Conservation (phyloP, 371 early-diverging fungal genomes). For the Mucor irregularis region DNA sequence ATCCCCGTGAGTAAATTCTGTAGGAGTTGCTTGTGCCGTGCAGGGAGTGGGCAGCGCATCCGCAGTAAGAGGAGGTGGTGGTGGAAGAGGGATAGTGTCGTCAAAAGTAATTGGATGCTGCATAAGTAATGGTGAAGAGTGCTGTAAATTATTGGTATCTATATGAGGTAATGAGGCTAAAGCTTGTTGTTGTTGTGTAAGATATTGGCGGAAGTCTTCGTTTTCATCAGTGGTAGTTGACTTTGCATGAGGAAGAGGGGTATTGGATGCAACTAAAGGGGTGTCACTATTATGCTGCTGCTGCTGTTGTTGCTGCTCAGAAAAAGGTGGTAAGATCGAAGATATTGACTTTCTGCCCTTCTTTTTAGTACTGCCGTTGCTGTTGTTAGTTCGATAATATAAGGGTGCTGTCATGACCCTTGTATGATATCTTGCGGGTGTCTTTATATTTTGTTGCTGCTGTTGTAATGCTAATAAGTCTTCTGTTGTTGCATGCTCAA, state of each 20-base stretch:
- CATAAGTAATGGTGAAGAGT: background rate
- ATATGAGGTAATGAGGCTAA: conserved; percentile 1
- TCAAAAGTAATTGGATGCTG: background rate
- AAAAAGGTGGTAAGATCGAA: background rate
- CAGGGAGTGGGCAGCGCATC: conserved; percentile 7
- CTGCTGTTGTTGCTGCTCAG: no score
- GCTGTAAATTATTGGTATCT: conserved; percentile 4
- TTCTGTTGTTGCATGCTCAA: conserved; percentile 5
- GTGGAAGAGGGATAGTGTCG: background rate
- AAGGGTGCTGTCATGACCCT: conserved; percentile 35
- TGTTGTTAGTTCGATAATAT: background rate
- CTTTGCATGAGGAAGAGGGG: background rate
- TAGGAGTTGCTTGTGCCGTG: conserved; percentile 2
- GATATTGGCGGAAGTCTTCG: conserved; percentile 8
- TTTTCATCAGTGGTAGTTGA: background rate
- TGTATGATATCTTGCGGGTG: conserved; percentile 14
- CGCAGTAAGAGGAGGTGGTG: conserved; percentile 7
- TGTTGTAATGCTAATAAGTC: background rate
- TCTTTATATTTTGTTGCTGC: no score
- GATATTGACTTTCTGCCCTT: background rate
- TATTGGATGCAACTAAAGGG: background rate
- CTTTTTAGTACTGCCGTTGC: background rate
- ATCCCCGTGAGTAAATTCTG: background rate
- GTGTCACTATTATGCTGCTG: background rate
- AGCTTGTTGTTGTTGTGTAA: conserved; percentile 5